Conservation (phyloP, 305 asterid genomes). For the Fraxinus baroniana region DNA sequence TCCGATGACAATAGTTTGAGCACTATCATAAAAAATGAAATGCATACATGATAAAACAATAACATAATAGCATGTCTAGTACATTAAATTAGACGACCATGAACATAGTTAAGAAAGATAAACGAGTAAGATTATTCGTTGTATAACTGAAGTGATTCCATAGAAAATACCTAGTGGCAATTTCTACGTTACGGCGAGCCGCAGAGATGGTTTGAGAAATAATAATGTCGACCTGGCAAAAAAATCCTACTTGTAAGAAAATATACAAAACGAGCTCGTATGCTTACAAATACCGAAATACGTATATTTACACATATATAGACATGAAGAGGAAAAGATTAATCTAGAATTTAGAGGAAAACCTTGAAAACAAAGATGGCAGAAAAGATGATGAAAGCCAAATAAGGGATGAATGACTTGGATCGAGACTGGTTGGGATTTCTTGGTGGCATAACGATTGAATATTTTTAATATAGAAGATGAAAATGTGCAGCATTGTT, state of each 20-base stretch:
- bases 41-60: not conserved
- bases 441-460: slow-evolving; percentile 37
- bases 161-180: slow-evolving; percentile 16
- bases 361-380: slow-evolving; percentile 83
- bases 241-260: not conserved
- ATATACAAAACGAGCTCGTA: not conserved
- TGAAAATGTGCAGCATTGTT: slow-evolving; percentile 28
- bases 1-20: slow-evolving; percentile 11
- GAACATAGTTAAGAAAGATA: not conserved
- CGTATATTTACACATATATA: not conserved
- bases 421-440: slow-evolving; percentile 44
- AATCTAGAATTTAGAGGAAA: not conserved
- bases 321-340: not conserved
- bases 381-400: slow-evolving; percentile 56
- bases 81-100: not conserved
- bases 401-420: slow-evolving; percentile 49
- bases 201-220: slow-evolving; percentile 51
- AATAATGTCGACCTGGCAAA: slow-evolving; percentile 45
- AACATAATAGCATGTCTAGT: not conserved
- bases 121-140: not conserved
- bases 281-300: not conserved
- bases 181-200: slow-evolving; percentile 39
- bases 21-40: slow-evolving; percentile 14
- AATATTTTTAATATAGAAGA: slow-evolving; percentile 20
- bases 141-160: not conserved